Conservation (phyloP, 495 filamentous ascomycete genomes). For the Hyaloscypha bicolor region DNA sequence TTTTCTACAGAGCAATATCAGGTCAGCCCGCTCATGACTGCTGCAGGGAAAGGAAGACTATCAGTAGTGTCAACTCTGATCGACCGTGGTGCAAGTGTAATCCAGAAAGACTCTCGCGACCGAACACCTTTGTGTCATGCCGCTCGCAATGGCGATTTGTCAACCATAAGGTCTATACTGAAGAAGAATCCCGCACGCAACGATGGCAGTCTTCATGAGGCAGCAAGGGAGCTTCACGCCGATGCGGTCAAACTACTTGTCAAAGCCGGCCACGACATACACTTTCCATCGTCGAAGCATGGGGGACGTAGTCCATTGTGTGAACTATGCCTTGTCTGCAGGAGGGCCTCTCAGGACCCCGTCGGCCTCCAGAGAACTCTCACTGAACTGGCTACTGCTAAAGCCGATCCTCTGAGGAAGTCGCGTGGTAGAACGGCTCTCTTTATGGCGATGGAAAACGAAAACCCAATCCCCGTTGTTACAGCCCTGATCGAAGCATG, state of each 20-base stretch:
- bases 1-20: not conserved
- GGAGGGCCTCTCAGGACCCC: not conserved
- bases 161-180: constrained; percentile 3
- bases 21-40: constrained; percentile 4
- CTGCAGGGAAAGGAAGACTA: not conserved
- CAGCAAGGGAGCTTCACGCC: constrained; percentile 14
- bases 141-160: constrained; percentile 1
- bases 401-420: constrained; percentile 31
- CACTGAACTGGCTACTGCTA: constrained; percentile 1
- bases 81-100: constrained; percentile 7
- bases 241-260: constrained; percentile 7
- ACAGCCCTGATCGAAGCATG: not conserved
- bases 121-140: constrained; percentile 7
- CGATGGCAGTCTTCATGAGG: constrained; percentile 20
- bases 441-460: constrained; percentile 18
- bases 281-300: constrained; percentile 4
- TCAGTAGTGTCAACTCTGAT: not conserved
- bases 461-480: constrained; percentile 13
- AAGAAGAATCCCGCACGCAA: constrained; percentile 7
- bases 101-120: not conserved
- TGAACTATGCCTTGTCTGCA: not conserved
- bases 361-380: constrained; percentile 1
- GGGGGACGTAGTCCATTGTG: not conserved
- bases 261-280: constrained; percentile 9
- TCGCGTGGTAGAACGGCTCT: constrained; percentile 19